Conservation (phyloP, 2,329 filamentous ascomycete genomes). For the Mariannaea elegans region DNA sequence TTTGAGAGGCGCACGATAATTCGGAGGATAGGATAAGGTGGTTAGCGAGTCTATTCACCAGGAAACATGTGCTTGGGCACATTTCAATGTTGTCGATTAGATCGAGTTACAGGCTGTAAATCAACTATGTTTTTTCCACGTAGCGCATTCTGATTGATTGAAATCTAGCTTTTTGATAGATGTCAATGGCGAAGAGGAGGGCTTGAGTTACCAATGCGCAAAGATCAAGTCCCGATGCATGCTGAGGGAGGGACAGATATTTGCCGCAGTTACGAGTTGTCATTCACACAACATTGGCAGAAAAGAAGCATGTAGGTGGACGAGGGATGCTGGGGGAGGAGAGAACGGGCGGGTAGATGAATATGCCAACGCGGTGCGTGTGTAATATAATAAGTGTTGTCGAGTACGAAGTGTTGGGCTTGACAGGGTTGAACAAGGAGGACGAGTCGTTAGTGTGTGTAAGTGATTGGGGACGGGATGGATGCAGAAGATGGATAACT, state of each 20-base stretch:
- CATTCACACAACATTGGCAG: too few species aligned
- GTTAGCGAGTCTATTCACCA: too few species aligned
- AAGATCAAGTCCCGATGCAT: constrained; percentile 11
- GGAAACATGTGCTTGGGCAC: too few species aligned
- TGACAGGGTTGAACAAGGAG: not conserved
- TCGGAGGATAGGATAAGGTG: not conserved
- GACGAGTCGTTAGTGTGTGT: not conserved
- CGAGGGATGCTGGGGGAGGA: not conserved
- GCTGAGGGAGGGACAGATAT: not conserved
- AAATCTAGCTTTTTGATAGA: not conserved
- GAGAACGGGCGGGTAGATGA: not conserved
- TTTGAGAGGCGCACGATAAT: too few species aligned
- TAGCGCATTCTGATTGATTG: not conserved
- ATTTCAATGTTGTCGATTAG: too few species aligned
- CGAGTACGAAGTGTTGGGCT: not conserved
- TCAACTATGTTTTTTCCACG: not conserved
- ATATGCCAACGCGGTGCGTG: constrained; percentile 9
- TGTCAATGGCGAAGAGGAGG: not conserved
- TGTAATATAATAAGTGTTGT: not conserved
- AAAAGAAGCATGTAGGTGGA: constrained; percentile 9
- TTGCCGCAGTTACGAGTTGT: too few species aligned
- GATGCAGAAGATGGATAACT: too few species aligned
- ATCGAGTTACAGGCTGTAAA: not conserved
- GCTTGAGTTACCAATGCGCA: not conserved
- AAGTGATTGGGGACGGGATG: not conserved